Evolutionary conservation across 2,329 filamentous ascomycete genomes (phyloP), one percentile per base, ranked within the genome.

Genomic region (Alternaria incomplexa): DNA sequence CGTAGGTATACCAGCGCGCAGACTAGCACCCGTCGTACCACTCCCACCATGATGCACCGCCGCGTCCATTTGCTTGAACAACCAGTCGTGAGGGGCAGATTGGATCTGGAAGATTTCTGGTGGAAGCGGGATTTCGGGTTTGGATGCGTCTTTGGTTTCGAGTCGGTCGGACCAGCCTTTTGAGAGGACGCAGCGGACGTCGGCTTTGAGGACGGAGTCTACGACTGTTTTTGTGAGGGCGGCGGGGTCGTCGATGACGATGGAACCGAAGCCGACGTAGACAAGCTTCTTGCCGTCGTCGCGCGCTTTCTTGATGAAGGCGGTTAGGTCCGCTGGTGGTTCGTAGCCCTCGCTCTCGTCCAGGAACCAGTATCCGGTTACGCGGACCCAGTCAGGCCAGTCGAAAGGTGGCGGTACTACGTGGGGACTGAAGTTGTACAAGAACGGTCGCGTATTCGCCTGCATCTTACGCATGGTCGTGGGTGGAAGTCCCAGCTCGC

Each of bases 331-430:
- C 26, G 85, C 79, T 0, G 94, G 91, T 1, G 96, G 93, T 48
- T 86, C 85, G 85, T 90, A 98, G 25, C 84, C 82, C 61, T 85
- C 80, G 8, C 67, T 72, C 79, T 97, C 95, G 69, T 97, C 91
- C 52, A 99, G 82, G 80, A 99, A 98, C 96, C 96, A 99, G 81
- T 99, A 98, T 0, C 96, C 96, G 0, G 96, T 98, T 8, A 98
- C 93, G 46, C 93, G 89, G 77, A 99, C 96, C 96, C 96, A 99
- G 79, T 98, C 96, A 45, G 93, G 95, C 81, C 94, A 99, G 81
- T 99, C 96, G 2, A 97, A 85, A 15, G 96, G 96, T 26, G 94
- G 95, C 3, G 92, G 89, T n/a, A 99, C 96, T 12, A 99, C 96
- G 11, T 89, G 91, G 1, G 94, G 93, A 59, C 93, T 97, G 79